These are phyloP conservation scores for Rubus parviflorus DNA, from an alignment of 306 rosid species.

Conservation along the genomic window DNA sequence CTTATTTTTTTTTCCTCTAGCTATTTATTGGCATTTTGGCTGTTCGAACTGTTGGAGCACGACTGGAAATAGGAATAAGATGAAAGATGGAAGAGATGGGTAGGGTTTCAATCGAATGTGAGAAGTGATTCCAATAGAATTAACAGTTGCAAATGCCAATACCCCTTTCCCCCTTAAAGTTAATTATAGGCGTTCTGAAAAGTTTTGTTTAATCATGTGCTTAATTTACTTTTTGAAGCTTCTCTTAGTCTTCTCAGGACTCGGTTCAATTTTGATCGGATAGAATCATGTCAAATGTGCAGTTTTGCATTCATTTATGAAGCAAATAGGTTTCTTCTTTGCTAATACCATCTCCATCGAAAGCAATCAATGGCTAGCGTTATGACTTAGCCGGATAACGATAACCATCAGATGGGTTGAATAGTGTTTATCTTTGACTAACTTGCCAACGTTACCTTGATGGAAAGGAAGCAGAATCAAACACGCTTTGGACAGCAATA, in stretches of 20 bases:
- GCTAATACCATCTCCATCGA: not conserved
- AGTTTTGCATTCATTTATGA: too few species aligned
- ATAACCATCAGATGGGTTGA: constrained; percentile 6
- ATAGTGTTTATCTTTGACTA: constrained; percentile 3
- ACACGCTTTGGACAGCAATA: not conserved
- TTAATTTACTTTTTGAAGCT: not conserved
- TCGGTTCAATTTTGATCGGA: too few species aligned
- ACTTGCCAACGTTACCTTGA: constrained; percentile 6
- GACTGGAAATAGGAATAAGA: constrained; percentile 25
- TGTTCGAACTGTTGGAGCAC: constrained; percentile 62
- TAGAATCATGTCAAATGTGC: too few species aligned
- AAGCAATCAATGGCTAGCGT: constrained; percentile 11
- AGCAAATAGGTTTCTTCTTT: not conserved
- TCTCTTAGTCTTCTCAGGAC: not conserved
- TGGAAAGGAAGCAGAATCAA: not conserved
- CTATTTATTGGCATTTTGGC: constrained; percentile 65
- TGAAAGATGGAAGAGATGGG: constrained; percentile 21
- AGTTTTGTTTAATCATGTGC: constrained; percentile 23
- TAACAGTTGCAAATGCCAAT: constrained; percentile 66
- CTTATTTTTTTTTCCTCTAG: constrained; percentile 27
- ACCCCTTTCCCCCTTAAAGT: constrained; percentile 31
- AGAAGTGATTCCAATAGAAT: constrained; percentile 52
- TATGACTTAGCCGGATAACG: constrained; percentile 20
- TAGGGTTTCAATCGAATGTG: constrained; percentile 25
- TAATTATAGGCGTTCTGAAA: constrained; percentile 44